phyloP scores from a whole-genome alignment of 257 asterid genomes.

The Nicotiana obtusifolia region DNA sequence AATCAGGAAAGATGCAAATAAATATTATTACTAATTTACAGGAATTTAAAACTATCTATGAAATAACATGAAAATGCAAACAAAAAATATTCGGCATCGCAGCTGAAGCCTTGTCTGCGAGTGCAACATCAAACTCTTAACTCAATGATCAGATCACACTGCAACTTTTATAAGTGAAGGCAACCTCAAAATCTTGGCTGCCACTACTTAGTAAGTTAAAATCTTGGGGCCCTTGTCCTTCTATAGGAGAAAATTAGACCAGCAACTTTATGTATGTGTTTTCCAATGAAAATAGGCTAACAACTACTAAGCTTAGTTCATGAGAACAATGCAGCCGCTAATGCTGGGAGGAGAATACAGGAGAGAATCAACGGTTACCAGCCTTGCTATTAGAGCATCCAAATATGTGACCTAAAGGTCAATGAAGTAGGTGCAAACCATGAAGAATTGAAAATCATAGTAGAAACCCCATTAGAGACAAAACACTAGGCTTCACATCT shows the following conservation, averaged over 20 bases:
- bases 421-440: not conserved
- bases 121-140: not conserved
- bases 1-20: not conserved
- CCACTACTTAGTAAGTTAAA: not conserved
- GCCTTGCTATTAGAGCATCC: not conserved
- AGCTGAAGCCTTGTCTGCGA: not conserved
- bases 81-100: not conserved
- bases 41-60: not conserved
- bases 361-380: not conserved
- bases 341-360: not conserved
- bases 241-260: not conserved
- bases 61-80: not conserved
- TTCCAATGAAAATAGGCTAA: not conserved
- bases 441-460: not conserved
- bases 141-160: not conserved
- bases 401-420: not conserved
- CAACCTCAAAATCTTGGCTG: not conserved
- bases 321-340: not conserved
- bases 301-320: not conserved
- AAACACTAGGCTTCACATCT: not conserved
- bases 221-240: not conserved
- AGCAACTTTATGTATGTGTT: not conserved
- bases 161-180: not conserved
- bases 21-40: not conserved
- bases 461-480: not conserved